phyloP scores from a whole-genome alignment of 768 basidiomycete species.

The Sutorius australiensis region DNA sequence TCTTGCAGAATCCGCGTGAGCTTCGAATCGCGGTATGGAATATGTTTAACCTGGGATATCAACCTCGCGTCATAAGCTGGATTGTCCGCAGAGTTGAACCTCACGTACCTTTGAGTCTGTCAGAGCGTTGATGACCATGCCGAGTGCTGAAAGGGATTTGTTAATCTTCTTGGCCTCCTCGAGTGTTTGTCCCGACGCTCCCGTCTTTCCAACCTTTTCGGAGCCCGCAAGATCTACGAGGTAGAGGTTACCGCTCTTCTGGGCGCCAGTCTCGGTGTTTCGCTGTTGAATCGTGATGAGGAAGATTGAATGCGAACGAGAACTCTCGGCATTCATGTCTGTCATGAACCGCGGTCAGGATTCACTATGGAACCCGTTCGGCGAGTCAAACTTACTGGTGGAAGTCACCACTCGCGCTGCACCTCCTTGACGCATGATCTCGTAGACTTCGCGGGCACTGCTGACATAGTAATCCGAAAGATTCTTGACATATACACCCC shows the following conservation, averaged over 20 bases:
- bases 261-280: constrained; percentile 92
- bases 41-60: constrained; percentile 75
- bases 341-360: constrained; percentile 7
- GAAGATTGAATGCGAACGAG: constrained; percentile 98
- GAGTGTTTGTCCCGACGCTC: constrained; percentile 96
- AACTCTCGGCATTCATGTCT: constrained; percentile 99
- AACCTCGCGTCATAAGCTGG: constrained; percentile 1
- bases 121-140: constrained; percentile 99
- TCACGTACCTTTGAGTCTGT: constrained; percentile 85
- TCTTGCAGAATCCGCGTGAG: constrained; percentile 99
- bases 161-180: constrained; percentile 99
- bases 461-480: constrained; percentile 98
- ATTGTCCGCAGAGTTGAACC: background rate
- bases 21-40: constrained; percentile 98
- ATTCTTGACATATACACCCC: constrained; percentile 97
- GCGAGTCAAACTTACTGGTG: constrained; percentile 65
- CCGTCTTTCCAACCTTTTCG: constrained; percentile 99
- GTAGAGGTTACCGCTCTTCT: constrained; percentile 95
- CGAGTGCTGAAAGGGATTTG: constrained; percentile 94
- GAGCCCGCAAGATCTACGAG: constrained; percentile 98
- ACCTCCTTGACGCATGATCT: constrained; percentile 97
- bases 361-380: background rate
- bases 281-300: constrained; percentile 95
- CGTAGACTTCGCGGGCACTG: constrained; percentile 92
- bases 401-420: constrained; percentile 87